Conservation (phyloP, 805 yeast genomes). For the Wickerhamiella sergipiensis region DNA sequence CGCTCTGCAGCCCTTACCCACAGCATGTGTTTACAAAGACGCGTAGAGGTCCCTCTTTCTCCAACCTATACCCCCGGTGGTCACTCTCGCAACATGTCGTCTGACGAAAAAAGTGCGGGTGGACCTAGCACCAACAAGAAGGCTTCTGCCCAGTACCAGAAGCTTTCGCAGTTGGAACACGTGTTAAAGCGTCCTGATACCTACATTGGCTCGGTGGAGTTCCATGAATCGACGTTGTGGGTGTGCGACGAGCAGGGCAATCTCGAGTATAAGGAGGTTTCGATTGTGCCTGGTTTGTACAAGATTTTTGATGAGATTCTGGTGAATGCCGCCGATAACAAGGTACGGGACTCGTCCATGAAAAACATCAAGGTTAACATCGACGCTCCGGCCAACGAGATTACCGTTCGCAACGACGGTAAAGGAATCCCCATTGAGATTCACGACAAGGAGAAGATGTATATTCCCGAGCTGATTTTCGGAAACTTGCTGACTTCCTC, state of each 20-base stretch:
- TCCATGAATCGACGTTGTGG: conserved; percentile 73
- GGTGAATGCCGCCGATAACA: conserved; percentile 97
- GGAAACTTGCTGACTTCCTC: conserved; percentile 91
- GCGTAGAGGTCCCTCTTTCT: not conserved
- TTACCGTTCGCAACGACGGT: conserved; percentile 84
- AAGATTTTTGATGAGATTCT: conserved; percentile 94
- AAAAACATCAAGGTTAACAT: conserved; percentile 71
- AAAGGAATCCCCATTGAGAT: conserved; percentile 90
- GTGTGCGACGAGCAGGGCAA: conserved; percentile 53
- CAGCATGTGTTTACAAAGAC: not conserved
- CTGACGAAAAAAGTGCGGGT: not conserved
- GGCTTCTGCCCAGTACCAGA: conserved; percentile 72
- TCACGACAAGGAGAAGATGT: conserved; percentile 79
- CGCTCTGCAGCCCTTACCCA: not conserved
- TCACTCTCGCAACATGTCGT: not conserved
- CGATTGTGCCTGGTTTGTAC: conserved; percentile 88
- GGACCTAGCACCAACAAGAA: conserved; percentile 21
- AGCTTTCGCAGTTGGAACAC: conserved; percentile 89
- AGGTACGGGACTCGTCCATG: conserved; percentile 89
- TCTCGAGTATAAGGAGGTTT: conserved; percentile 43
- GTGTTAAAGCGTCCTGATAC: conserved; percentile 96
- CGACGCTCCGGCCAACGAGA: conserved; percentile 56
- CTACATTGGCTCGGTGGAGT: conserved; percentile 89
- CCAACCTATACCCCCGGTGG: not conserved
- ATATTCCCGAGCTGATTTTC: conserved; percentile 90